Conservation (phyloP, 768 basidiomycete species). For the Rhizopogon vulgaris region DNA sequence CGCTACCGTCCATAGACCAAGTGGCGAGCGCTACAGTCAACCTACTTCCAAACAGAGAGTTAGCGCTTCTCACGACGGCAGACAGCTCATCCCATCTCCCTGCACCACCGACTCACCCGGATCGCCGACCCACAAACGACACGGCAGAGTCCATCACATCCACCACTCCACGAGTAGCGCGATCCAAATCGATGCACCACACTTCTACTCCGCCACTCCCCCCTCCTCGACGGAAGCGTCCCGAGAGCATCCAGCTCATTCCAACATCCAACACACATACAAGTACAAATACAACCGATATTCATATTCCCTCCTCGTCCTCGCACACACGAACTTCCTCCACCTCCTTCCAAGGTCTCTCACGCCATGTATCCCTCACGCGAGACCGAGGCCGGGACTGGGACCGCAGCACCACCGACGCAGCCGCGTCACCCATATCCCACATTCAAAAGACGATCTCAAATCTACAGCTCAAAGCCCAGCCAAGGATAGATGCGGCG, state of each 20-base stretch:
- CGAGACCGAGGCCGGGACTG: slow-evolving; percentile 2
- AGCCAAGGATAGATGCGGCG: slow-evolving; percentile 55
- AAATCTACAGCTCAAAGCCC: slow-evolving; percentile 31
- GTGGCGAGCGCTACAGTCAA: slow-evolving; percentile 33
- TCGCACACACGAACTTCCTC: slow-evolving; percentile 11
- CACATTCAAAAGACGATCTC: slow-evolving; percentile 40
- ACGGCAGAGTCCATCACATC: slow-evolving; percentile 20
- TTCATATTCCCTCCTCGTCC: slow-evolving; percentile 10
- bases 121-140: slow-evolving; percentile 33
- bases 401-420: slow-evolving; percentile 6
- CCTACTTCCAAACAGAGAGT: slow-evolving; percentile 15
- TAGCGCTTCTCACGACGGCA: slow-evolving; percentile 12
- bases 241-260: slow-evolving; percentile 58
- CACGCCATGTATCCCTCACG: slow-evolving; percentile 36
- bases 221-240: slow-evolving; percentile 45
- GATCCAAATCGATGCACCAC: slow-evolving; percentile 54
- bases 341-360: slow-evolving; percentile 21
- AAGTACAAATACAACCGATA: slow-evolving; percentile 4
- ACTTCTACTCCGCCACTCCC: slow-evolving; percentile 35
- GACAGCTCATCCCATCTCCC: slow-evolving; percentile 28
- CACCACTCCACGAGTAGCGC: slow-evolving; percentile 34
- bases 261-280: slow-evolving; percentile 4
- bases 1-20: slow-evolving; percentile 33
- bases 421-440: slow-evolving; percentile 28
- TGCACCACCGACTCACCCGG: slow-evolving; percentile 51